Percentiles rank a stretch among this genome's conserved stretches.
Evolutionary conservation across 352 stramenopile species (phyloP).

Genomic region (Phytophthora tubulina): DNA sequence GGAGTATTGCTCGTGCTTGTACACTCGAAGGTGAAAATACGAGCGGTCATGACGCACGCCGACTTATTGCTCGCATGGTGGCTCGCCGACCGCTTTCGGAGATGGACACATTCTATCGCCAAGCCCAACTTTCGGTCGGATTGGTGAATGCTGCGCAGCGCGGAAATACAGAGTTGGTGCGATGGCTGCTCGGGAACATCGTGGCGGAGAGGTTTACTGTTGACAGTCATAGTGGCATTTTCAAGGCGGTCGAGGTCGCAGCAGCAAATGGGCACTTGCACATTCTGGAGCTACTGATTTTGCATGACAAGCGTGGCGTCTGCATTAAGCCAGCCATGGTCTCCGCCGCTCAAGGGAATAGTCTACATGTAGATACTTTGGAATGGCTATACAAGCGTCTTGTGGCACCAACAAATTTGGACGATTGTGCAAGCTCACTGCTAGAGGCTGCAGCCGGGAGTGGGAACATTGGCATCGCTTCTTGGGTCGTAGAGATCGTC

Average conservation of each 20-base stretch:
- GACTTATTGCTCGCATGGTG: constrained; percentile 34
- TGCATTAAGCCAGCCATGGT: constrained; percentile 28
- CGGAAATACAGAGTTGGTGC: constrained; percentile 25
- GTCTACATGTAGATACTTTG: constrained; percentile 7
- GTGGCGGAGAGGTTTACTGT: constrained; percentile 27
- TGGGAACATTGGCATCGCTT: constrained; percentile 22
- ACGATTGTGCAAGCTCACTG: constrained; percentile 17
- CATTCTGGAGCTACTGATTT: constrained; percentile 37
- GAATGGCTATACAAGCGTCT: constrained; percentile 32
- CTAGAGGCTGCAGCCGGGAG: constrained; percentile 29
- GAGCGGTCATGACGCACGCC: constrained; percentile 14
- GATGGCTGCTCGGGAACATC: constrained; percentile 34
- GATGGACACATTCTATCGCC: constrained; percentile 44
- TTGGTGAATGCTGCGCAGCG: constrained; percentile 27
- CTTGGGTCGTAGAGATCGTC: constrained; percentile 30
- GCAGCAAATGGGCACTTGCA: constrained; percentile 20
- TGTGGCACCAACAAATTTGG: constrained; percentile 1
- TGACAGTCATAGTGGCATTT: constrained; percentile 35
- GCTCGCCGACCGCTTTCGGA: constrained; percentile 26
- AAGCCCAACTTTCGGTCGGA: constrained; percentile 34
- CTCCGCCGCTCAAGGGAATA: constrained; percentile 19
- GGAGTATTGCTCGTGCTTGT: constrained; percentile 42
- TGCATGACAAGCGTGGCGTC: constrained; percentile 26
- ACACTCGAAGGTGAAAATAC: constrained; percentile 17
- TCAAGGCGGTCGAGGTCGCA: constrained; percentile 35